Percentiles rank a stretch among this genome's conserved stretches.
These are phyloP conservation scores for Phytophthora megakarya DNA, from an alignment of 352 stramenopile genomes.

Conservation along the genomic window DNA sequence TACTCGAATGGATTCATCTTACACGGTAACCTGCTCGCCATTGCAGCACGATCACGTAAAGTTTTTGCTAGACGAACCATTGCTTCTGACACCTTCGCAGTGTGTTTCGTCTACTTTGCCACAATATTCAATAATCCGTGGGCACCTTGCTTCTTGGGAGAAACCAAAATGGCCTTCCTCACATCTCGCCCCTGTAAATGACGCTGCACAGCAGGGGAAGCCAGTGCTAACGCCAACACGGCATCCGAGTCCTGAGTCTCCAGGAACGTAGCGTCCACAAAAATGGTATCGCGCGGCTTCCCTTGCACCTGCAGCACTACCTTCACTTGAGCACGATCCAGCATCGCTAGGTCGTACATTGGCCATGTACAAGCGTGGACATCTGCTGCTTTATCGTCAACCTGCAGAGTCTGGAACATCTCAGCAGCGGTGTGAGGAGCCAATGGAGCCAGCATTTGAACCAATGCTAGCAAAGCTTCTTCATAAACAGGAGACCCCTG, in stretches of 20 bases:
- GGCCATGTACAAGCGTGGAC: slow-evolving; percentile 74
- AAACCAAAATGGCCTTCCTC: slow-evolving; percentile 77
- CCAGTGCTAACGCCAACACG: slow-evolving; percentile 66
- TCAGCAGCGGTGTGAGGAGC: slow-evolving; percentile 81
- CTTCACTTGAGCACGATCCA: slow-evolving; percentile 77
- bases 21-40: too few relatives aligned
- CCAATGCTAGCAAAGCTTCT: slow-evolving; percentile 56
- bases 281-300: slow-evolving; percentile 75
- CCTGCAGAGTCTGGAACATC: slow-evolving; percentile 70
- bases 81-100: background rate
- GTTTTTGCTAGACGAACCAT: too few relatives aligned
- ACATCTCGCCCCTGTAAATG: slow-evolving; percentile 69
- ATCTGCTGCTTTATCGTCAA: slow-evolving; percentile 35
- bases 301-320: slow-evolving; percentile 84
- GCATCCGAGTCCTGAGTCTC: slow-evolving; percentile 57
- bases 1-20: too few relatives aligned
- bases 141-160: slow-evolving; percentile 79
- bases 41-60: too few relatives aligned
- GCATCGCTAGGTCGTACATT: slow-evolving; percentile 52
- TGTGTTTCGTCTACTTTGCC: slow-evolving; percentile 34
- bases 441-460: slow-evolving; percentile 82
- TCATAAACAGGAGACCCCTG: slow-evolving; percentile 51
- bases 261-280: slow-evolving; percentile 54
- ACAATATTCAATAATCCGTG: slow-evolving; percentile 86
- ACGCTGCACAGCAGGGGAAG: slow-evolving; percentile 61